Evolutionary conservation across 805 yeast species (phyloP).

Genomic region (Tetrapisispora taiwanensis): DNA sequence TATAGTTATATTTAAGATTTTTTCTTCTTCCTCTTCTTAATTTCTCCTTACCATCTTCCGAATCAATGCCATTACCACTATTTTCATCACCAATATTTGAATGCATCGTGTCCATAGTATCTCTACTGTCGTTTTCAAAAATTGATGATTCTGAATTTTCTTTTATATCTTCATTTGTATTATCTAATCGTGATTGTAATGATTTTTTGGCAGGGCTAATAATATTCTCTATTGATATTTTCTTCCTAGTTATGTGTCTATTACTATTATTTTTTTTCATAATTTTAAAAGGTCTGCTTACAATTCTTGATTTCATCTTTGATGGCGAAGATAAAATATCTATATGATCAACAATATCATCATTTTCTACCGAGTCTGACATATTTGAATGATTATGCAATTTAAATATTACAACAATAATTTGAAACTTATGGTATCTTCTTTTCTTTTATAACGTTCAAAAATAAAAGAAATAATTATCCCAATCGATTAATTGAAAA

Average conservation of each 20-base stretch:
- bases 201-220: conserved; percentile 1
- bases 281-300: neutral
- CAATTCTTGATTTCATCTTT: neutral
- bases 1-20: neutral
- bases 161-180: neutral
- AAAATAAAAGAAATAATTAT: too few species aligned
- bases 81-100: neutral
- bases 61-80: neutral
- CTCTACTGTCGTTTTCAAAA: neutral
- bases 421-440: too few species aligned
- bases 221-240: conserved; percentile 2
- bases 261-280: neutral
- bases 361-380: neutral
- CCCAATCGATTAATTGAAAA: too few species aligned
- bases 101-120: neutral
- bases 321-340: conserved; percentile 20
- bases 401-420: too few species aligned
- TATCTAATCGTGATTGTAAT: neutral
- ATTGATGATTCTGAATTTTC: neutral
- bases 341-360: conserved; percentile 16
- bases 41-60: neutral
- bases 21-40: neutral
- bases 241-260: neutral
- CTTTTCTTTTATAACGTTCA: too few species aligned
- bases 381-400: neutral